These are phyloP conservation scores for Sechiopsis laciniata DNA, from an alignment of 306 rosid species.

Conservation along the genomic window DNA sequence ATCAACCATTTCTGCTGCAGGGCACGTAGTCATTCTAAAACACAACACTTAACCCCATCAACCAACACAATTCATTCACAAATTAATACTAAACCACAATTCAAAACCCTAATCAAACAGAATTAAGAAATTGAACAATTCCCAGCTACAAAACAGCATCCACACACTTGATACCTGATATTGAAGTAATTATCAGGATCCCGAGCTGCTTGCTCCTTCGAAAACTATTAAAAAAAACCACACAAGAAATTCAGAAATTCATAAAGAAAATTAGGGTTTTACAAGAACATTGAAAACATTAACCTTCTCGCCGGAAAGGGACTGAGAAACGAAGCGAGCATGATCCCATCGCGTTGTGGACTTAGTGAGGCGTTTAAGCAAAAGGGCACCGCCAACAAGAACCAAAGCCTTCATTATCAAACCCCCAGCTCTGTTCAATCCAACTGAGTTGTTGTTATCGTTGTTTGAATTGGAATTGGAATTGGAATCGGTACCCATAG, in stretches of 20 bases:
- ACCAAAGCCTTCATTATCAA: conserved; percentile 58
- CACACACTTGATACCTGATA: conserved; percentile 42
- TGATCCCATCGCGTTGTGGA: conserved; percentile 99
- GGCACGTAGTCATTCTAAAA: conserved; percentile 57
- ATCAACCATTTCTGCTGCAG: conserved; percentile 93
- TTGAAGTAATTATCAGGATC: conserved; percentile 94
- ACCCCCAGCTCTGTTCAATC: conserved; percentile 66
- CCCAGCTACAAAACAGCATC: no score
- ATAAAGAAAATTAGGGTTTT: no score
- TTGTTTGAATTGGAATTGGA: neutral
- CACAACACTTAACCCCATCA: neutral
- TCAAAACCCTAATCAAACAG: conserved; percentile 7
- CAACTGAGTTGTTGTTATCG: conserved; percentile 31
- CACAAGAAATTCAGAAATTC: neutral
- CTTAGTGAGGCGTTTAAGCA: conserved; percentile 83
- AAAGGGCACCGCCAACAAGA: conserved; percentile 76
- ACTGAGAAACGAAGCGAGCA: conserved; percentile 62
- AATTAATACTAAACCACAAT: neutral
- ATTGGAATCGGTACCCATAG: conserved; percentile 33
- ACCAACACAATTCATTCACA: neutral
- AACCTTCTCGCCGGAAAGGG: conserved; percentile 87
- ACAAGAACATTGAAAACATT: no score
- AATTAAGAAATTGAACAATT: neutral
- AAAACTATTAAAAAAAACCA: conserved; percentile 36
- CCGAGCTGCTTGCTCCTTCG: conserved; percentile 84